Evolutionary conservation across 768 basidiomycete species (phyloP).

Genomic region (Amanita polypyramis): DNA sequence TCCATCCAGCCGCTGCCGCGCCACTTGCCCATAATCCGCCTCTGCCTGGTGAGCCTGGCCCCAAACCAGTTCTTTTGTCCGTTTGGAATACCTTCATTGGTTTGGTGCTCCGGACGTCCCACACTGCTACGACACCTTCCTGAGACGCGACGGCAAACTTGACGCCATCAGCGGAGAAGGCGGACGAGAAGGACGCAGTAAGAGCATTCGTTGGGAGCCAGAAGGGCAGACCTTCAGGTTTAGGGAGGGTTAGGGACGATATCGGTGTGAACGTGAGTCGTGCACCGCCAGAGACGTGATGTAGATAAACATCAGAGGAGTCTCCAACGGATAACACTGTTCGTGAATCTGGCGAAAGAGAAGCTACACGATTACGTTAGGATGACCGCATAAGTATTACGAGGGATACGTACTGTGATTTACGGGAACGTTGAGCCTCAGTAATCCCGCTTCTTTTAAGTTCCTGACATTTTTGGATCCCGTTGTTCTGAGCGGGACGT

Average conservation of each 20-base stretch:
- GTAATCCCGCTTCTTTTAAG: slow-evolving; percentile 37
- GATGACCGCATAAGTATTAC: not conserved
- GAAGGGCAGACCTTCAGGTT: slow-evolving; percentile 33
- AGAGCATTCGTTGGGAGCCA: slow-evolving; percentile 29
- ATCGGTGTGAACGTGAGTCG: slow-evolving; percentile 55
- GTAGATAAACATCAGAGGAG: slow-evolving; percentile 76
- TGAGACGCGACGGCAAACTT: slow-evolving; percentile 82
- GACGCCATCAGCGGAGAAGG: slow-evolving; percentile 64
- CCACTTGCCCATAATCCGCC: slow-evolving; percentile 15
- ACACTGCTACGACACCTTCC: slow-evolving; percentile 70
- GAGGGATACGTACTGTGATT: slow-evolving; percentile 59
- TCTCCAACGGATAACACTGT: slow-evolving; percentile 88
- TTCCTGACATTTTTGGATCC: slow-evolving; percentile 23
- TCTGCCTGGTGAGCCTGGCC: slow-evolving; percentile 2
- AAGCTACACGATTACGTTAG: slow-evolving; percentile 36
- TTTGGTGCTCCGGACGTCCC: slow-evolving; percentile 71
- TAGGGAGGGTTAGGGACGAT: slow-evolving; percentile 54
- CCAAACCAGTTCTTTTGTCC: slow-evolving; percentile 23
- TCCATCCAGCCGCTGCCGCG: slow-evolving; percentile 32
- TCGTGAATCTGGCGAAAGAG: slow-evolving; percentile 81
- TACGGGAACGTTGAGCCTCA: slow-evolving; percentile 58
- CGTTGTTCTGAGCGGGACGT: slow-evolving; percentile 47
- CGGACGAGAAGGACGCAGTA: slow-evolving; percentile 69
- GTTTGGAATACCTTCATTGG: slow-evolving; percentile 64
- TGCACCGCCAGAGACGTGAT: slow-evolving; percentile 61